Conservation (phyloP, 2,329 filamentous ascomycete species). For the Colletotrichum tropicicola region DNA sequence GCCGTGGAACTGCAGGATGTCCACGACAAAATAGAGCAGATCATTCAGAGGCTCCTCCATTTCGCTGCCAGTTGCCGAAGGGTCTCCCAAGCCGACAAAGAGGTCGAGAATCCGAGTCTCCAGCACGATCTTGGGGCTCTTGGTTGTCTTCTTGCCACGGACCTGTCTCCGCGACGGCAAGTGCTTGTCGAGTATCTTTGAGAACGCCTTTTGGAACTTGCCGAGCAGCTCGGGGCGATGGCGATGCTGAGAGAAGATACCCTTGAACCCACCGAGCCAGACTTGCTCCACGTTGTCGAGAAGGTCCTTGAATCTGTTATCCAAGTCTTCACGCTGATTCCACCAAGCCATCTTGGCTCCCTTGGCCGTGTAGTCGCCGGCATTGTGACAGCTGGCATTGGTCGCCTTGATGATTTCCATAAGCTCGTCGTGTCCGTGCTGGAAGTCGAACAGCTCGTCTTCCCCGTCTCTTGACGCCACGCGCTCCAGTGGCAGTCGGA, state of each 20-base stretch:
- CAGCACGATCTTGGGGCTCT: constrained; percentile 54
- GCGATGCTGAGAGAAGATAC: constrained; percentile 84
- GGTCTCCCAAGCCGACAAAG: constrained; percentile 85
- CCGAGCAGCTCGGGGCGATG: constrained; percentile 71
- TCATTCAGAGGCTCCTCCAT: constrained; percentile 92
- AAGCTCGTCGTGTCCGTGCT: constrained; percentile 81
- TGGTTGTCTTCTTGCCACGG: constrained; percentile 61
- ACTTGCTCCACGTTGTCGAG: constrained; percentile 88
- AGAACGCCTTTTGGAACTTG: constrained; percentile 81
- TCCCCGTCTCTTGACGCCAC: constrained; percentile 84
- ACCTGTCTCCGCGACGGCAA: constrained; percentile 81
- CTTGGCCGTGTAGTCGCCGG: constrained; percentile 74
- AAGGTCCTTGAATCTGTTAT: constrained; percentile 79
- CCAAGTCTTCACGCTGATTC: constrained; percentile 83
- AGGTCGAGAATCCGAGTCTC: constrained; percentile 79
- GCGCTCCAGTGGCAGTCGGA: constrained; percentile 85
- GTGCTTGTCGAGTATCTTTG: constrained; percentile 82
- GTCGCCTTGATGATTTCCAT: constrained; percentile 82
- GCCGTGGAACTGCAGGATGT: constrained; percentile 95
- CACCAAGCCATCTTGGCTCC: constrained; percentile 88
- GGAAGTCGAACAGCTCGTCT: constrained; percentile 82
- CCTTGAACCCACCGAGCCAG: constrained; percentile 95
- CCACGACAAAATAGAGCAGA: constrained; percentile 93
- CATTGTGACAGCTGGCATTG: constrained; percentile 83
- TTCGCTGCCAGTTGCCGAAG: constrained; percentile 72